A percentile compares a stretch with the other conserved stretches of the same genome.
Evolutionary conservation across 2,329 filamentous ascomycete species (phyloP).

Genomic region (Xylogone sp.): DNA sequence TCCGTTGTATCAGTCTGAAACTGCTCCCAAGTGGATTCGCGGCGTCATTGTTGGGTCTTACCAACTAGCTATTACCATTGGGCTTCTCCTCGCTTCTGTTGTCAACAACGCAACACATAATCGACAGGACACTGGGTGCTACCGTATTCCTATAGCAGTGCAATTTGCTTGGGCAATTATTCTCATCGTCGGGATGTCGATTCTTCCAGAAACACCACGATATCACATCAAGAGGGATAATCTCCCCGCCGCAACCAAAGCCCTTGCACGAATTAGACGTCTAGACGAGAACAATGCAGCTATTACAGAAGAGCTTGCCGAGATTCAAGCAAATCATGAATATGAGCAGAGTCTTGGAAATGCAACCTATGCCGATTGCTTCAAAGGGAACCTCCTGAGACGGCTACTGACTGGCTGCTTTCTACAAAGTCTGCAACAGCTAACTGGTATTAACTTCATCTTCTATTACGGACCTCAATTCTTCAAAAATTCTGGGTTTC

Average conservation of each 20-base stretch:
- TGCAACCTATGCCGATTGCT: conserved; percentile 48
- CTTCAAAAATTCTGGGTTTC: conserved; percentile 53
- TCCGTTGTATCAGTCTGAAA: conserved; percentile 69
- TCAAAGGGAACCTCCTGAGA: conserved; percentile 34
- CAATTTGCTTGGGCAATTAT: conserved; percentile 69
- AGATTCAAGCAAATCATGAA: conserved; percentile 62
- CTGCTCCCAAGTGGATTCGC: conserved; percentile 69
- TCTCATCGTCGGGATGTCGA: conserved; percentile 58
- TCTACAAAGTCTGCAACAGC: conserved; percentile 63
- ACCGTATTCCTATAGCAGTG: conserved; percentile 59
- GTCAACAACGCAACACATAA: conserved; percentile 60
- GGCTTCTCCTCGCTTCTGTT: conserved; percentile 61
- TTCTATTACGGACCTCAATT: conserved; percentile 61
- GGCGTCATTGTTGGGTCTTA: conserved; percentile 68
- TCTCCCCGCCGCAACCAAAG: conserved; percentile 49
- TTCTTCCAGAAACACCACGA: conserved; percentile 71
- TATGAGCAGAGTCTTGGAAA: conserved; percentile 53
- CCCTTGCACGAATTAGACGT: conserved; percentile 58
- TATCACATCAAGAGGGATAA: conserved; percentile 61
- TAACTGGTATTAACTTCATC: conserved; percentile 56
- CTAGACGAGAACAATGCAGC: conserved; percentile 53
- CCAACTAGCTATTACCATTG: conserved; percentile 67
- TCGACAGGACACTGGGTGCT: conserved; percentile 51
- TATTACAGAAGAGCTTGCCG: conserved; percentile 57
- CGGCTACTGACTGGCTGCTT: conserved; percentile 63